phyloP scores from a whole-genome alignment of 768 basidiomycete species.

The Xerocomellus intermedius region DNA sequence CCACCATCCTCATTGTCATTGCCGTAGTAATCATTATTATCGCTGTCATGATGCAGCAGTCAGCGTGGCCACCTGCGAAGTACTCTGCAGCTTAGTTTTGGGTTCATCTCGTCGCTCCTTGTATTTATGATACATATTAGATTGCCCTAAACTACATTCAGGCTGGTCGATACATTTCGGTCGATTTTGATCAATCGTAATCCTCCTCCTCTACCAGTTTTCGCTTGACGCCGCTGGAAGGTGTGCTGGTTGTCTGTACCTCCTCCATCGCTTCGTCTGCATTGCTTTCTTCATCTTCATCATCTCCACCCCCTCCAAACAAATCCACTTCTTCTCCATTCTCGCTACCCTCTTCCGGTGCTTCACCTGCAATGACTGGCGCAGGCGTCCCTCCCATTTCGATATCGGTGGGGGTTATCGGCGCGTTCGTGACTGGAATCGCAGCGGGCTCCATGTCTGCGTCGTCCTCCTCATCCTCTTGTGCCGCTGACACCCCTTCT shows the following conservation, averaged over 20 bases:
- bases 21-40: slow-evolving; percentile 43
- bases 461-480: slow-evolving; percentile 59
- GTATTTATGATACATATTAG: slow-evolving; percentile 34
- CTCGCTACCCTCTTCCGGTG: slow-evolving; percentile 65
- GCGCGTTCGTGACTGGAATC: slow-evolving; percentile 38
- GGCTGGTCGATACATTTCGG: slow-evolving; percentile 1
- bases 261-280: slow-evolving; percentile 76
- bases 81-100: neutral
- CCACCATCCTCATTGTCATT: slow-evolving; percentile 40
- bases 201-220: slow-evolving; percentile 87
- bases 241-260: slow-evolving; percentile 51
- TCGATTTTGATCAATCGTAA: slow-evolving; percentile 54
- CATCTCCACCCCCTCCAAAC: slow-evolving; percentile 68
- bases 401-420: slow-evolving; percentile 60
- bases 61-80: neutral
- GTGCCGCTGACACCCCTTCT: slow-evolving; percentile 3
- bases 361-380: slow-evolving; percentile 34
- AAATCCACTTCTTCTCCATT: slow-evolving; percentile 73
- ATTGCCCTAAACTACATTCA: slow-evolving; percentile 13
- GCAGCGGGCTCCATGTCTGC: slow-evolving; percentile 70
- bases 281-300: slow-evolving; percentile 61
- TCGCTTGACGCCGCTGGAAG: slow-evolving; percentile 68
- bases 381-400: slow-evolving; percentile 45
- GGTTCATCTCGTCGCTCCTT: slow-evolving; percentile 1
- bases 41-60: slow-evolving; percentile 40